Base-by-base conservation (phyloP, 2,329 filamentous ascomycete genomes). In the Alternaria arbusti region DNA sequence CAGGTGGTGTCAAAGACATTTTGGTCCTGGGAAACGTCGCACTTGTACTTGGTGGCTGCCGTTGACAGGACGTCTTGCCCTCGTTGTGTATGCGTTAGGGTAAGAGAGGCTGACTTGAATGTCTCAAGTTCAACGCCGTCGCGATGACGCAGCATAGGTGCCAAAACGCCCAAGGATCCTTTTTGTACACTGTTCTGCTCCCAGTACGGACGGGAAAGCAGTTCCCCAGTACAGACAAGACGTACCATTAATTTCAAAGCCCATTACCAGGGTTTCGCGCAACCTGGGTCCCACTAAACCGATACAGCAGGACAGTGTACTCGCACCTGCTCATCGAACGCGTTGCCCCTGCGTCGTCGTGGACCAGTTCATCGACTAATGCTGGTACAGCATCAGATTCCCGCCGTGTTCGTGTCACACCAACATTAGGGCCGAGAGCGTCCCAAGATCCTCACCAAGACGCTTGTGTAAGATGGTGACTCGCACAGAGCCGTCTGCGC, bases 401-500 rank as follows among this genome's bases (percentile, higher is more conserved):
- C 57, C 47, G 44, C 40, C 26, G 43, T 63, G 40, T 22, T 59
- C 7, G 59, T 60, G 56, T n/a, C 22, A 45, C 63, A 20, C 30
- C 23, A 44, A 10, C n/a, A 25, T 9, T 51, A 52, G 52, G 30
- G 30, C 23, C 23, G 25, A 62, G 23, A 55, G 17, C 54, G 54
- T 60, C 23, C 26, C 28, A 43, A 50, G 17, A 57, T 57, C 17
- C 30, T 22, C 54, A 32, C 26, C 22, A 32, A 30, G 25, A 59
- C 47, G 17, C 22, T 44, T 36, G 59, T 63, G 47, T 51, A 47
- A 57, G 44, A 54, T 49, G 22, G 23, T 40, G 47, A 49, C 58
- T 59, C 47, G 59, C 56, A 65, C 64, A 65, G 12, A 40, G 47
- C 59, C 62, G 26, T 49, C 40, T 47, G 43, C 23, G 13, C 23